These are phyloP conservation scores for Kodamaea arcana DNA, from an alignment of 1,139 yeast genomes.

Conservation along the genomic window DNA sequence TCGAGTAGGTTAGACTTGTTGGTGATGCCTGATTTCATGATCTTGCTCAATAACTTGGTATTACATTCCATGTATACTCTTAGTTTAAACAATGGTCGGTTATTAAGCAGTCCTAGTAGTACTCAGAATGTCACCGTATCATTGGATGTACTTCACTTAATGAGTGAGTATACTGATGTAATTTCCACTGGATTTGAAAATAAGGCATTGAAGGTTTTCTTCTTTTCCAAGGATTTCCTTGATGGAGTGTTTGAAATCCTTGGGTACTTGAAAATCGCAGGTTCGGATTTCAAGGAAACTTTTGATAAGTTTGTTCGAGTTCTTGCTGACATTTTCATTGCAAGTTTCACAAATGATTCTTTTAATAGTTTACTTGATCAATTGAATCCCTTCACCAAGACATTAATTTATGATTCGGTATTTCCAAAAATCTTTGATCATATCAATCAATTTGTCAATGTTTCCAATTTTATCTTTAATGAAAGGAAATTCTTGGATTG, in stretches of 20 bases:
- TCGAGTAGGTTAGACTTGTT: constrained; percentile 12
- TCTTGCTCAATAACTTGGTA: constrained; percentile 38
- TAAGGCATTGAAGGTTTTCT: constrained; percentile 20
- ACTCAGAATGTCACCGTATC: constrained; percentile 21
- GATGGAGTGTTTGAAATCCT: constrained; percentile 40
- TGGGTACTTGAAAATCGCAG: constrained; percentile 27
- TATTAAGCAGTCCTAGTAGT: constrained; percentile 28
- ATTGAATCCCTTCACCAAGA: constrained; percentile 22
- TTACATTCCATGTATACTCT: constrained; percentile 31
- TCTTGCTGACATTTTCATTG: constrained; percentile 31
- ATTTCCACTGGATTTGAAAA: constrained; percentile 29
- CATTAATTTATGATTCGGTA: constrained; percentile 30
- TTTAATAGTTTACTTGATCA: constrained; percentile 20
- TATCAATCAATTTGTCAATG: constrained; percentile 31
- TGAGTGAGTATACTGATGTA: constrained; percentile 31
- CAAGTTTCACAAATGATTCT: constrained; percentile 17
- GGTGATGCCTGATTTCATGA: constrained; percentile 37
- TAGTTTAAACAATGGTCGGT: constrained; percentile 32
- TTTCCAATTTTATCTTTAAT: constrained; percentile 33
- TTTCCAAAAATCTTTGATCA: constrained; percentile 39
- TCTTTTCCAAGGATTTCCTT: constrained; percentile 29
- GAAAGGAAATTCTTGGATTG: constrained; percentile 31
- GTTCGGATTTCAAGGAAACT: constrained; percentile 20
- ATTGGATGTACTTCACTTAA: constrained; percentile 31
- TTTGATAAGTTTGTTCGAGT: constrained; percentile 22